Conservation (phyloP, 192 early-diverging fungal genomes). For the Podila epicladia region DNA sequence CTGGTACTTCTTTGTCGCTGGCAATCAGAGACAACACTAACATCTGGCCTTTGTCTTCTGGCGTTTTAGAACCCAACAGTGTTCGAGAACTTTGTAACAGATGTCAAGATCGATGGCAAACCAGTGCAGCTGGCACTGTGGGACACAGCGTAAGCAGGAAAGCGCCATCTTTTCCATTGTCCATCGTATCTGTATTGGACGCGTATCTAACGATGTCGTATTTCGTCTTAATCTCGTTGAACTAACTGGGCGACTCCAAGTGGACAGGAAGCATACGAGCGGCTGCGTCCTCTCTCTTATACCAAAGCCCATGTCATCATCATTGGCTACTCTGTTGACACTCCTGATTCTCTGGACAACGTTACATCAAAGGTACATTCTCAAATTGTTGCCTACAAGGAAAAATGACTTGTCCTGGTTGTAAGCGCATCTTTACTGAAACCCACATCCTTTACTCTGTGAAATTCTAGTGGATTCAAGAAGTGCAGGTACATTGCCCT, state of each 20-base stretch:
- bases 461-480: constrained; percentile 80
- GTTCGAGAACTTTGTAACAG: constrained; percentile 94
- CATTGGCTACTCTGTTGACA: constrained; percentile 91
- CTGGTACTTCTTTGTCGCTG: background rate
- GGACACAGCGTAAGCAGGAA: constrained; percentile 84
- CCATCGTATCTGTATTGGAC: background rate
- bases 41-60: background rate
- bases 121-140: constrained; percentile 91
- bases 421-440: background rate
- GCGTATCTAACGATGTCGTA: background rate
- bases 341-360: constrained; percentile 85
- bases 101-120: constrained; percentile 88
- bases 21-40: too few species aligned
- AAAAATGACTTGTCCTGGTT: background rate
- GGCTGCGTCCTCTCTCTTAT: constrained; percentile 92
- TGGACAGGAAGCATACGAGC: constrained; percentile 76
- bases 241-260: constrained; percentile 6
- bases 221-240: background rate
- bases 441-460: background rate
- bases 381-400: background rate
- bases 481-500: constrained; percentile 85
- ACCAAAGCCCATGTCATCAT: constrained; percentile 94
- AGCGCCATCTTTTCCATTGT: background rate
- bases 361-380: constrained; percentile 69
- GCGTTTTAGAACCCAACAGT: constrained; percentile 86